Evolutionary conservation across 805 yeast species (phyloP), one percentile per base, ranked within the genome.

Genomic region (Pichia nakasei): DNA sequence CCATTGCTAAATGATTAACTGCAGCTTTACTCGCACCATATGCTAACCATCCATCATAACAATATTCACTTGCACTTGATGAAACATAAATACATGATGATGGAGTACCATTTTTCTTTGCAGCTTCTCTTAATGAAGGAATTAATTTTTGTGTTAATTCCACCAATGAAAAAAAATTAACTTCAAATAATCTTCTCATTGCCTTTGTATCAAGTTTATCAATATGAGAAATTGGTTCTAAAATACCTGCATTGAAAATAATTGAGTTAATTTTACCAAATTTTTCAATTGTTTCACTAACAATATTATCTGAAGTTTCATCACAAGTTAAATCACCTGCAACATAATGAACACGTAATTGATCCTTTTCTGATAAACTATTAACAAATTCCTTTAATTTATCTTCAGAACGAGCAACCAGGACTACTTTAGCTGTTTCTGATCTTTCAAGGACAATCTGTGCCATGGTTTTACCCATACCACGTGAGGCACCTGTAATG

Each of bases 21-120:
- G 96, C 95, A 0, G 97, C 96, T 62, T 91, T 91, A 13, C 96
- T 80, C 7, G 89, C 68, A 2, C 96, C 95, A 55, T 91, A 91
- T 5, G 96, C 94, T 17, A 83, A 82, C 97, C 97, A 91, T 0
- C 87, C 93, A 50, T 69, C 75, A 52, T 68, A 72, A 21, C 79
- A 65, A 39, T 68, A 72, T 2, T 72, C 70, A 17, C 94, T 73
- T 1, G 97, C 97, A 9, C 96, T 96, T 3, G 95, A 85, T 19
- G 94, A 84, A 0, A 89, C 96, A 44, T 82, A 77, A 18, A 91
- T 68, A 34, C 47, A 44, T 13, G 37, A 32, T 22, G 47, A 37
- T 17, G 44, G 33, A 18, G 27, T 8, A 27, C 42, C 40, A 37
- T 47, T 42, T 35, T 27, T 22, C 8, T 44, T 37, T 0, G 96